phyloP scores from a whole-genome alignment of 768 basidiomycete genomes.

The Tricholoma matsutake region DNA sequence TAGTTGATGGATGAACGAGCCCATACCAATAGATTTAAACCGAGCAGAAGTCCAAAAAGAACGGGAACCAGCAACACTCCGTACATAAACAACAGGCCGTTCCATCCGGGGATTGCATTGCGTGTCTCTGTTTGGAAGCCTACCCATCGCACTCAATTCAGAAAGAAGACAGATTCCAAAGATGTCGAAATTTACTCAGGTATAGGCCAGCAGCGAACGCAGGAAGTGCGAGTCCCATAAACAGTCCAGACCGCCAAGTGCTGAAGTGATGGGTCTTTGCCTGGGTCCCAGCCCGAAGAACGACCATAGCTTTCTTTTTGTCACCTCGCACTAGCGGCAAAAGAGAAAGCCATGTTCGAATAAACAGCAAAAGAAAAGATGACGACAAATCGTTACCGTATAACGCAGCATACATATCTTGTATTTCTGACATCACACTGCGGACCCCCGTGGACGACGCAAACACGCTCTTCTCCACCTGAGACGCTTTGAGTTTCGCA shows the following conservation, averaged over 20 bases:
- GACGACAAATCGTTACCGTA: conserved; percentile 59
- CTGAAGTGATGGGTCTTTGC: conserved; percentile 65
- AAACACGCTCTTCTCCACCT: conserved; percentile 71
- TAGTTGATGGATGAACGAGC: conserved; percentile 79
- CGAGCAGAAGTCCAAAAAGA: conserved; percentile 72
- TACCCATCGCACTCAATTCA: conserved; percentile 22
- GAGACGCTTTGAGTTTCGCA: not conserved
- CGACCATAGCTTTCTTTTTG: conserved; percentile 68
- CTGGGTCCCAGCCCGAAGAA: conserved; percentile 52
- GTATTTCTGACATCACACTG: conserved; percentile 66
- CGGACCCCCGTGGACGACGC: conserved; percentile 59
- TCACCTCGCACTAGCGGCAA: conserved; percentile 55
- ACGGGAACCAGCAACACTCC: conserved; percentile 69
- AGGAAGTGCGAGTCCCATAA: conserved; percentile 70
- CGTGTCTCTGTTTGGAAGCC: conserved; percentile 55
- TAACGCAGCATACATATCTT: conserved; percentile 62
- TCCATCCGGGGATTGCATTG: conserved; percentile 61
- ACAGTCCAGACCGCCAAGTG: conserved; percentile 71
- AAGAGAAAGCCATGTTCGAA: conserved; percentile 43
- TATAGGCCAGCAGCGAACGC: conserved; percentile 63
- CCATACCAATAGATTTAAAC: conserved; percentile 82
- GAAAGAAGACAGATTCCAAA: not conserved
- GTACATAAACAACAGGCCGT: conserved; percentile 75
- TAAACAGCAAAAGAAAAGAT: not conserved
- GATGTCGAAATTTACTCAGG: conserved; percentile 39